Percentiles rank a stretch among this genome's conserved stretches.
Evolutionary conservation across 208 protist genomes (phyloP).

Genomic region (Leishmania tropica): DNA sequence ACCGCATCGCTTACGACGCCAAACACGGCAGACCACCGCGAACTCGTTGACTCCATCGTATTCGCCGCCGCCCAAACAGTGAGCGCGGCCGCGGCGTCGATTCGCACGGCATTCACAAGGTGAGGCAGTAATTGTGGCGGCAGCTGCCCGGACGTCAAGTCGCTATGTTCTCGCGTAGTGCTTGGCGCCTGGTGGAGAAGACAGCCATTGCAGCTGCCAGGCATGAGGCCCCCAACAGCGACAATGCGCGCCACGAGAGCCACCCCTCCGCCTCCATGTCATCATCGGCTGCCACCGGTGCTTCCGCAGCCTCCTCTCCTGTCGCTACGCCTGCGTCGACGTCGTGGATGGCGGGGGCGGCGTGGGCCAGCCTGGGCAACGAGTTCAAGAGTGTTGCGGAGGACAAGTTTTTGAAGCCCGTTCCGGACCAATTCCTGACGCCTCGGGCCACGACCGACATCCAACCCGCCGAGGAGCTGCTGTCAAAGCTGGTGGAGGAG

Average conservation of each 20-base stretch:
- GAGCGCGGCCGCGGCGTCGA: neutral
- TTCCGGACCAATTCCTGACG: slow-evolving; percentile 73
- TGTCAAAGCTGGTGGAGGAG: slow-evolving; percentile 64
- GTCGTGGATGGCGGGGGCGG: slow-evolving; percentile 82
- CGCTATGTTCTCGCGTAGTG: slow-evolving; percentile 14
- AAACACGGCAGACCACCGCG: neutral
- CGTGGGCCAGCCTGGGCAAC: slow-evolving; percentile 80
- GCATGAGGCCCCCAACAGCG: neutral
- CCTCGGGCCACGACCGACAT: slow-evolving; percentile 82
- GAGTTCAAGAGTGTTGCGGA: slow-evolving; percentile 76
- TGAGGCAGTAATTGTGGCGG: neutral
- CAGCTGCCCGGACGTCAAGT: neutral
- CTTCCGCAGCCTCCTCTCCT: neutral
- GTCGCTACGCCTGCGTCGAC: slow-evolving; percentile 15
- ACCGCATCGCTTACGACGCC: neutral
- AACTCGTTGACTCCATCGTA: neutral
- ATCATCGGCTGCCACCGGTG: neutral
- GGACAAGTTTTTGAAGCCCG: slow-evolving; percentile 75
- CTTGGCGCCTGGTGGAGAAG: slow-evolving; percentile 13
- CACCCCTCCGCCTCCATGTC: neutral
- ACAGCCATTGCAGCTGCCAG: slow-evolving; percentile 3
- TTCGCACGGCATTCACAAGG: neutral
- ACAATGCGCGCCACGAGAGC: neutral
- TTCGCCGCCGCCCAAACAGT: neutral
- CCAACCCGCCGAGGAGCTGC: slow-evolving; percentile 62